Evolutionary conservation across 192 early-diverging fungal genomes (phyloP).

Genomic region (Backusella psychrophila): DNA sequence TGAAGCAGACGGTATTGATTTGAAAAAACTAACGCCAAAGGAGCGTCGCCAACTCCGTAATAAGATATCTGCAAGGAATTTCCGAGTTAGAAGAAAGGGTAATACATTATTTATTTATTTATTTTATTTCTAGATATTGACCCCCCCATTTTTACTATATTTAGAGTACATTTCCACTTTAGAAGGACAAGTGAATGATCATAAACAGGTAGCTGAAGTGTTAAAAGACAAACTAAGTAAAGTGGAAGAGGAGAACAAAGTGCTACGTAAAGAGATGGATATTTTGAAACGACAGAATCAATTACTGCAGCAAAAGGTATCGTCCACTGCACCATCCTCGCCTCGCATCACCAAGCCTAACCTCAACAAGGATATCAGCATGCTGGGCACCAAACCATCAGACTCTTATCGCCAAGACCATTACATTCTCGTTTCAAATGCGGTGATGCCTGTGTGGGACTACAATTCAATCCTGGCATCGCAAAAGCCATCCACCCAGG

Average conservation of each 20-base stretch:
- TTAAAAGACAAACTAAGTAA: constrained; percentile 22
- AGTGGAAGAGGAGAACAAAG: constrained; percentile 35
- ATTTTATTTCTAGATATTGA: background rate
- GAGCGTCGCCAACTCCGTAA: constrained; percentile 74
- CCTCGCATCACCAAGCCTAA: constrained; percentile 20
- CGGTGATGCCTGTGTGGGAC: constrained; percentile 28
- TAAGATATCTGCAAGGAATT: constrained; percentile 75
- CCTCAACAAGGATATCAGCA: constrained; percentile 35
- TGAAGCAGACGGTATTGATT: constrained; percentile 40
- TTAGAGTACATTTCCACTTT: constrained; percentile 38
- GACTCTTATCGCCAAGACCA: constrained; percentile 31
- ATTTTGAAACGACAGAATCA: constrained; percentile 31
- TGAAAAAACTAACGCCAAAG: constrained; percentile 55
- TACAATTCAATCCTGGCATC: constrained; percentile 11
- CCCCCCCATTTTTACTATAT: background rate
- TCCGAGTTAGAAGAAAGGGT: constrained; percentile 70
- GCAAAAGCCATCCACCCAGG: background rate
- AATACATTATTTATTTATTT: background rate
- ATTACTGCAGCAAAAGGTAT: constrained; percentile 22
- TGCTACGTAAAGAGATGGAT: constrained; percentile 29
- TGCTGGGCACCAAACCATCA: constrained; percentile 27
- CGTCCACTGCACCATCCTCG: background rate
- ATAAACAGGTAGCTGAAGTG: constrained; percentile 28
- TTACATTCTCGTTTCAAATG: constrained; percentile 28
- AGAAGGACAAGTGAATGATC: constrained; percentile 34